Base-by-base conservation (phyloP, 2,329 filamentous ascomycete genomes). In the Pyrenophora tritici-repentis region DNA sequence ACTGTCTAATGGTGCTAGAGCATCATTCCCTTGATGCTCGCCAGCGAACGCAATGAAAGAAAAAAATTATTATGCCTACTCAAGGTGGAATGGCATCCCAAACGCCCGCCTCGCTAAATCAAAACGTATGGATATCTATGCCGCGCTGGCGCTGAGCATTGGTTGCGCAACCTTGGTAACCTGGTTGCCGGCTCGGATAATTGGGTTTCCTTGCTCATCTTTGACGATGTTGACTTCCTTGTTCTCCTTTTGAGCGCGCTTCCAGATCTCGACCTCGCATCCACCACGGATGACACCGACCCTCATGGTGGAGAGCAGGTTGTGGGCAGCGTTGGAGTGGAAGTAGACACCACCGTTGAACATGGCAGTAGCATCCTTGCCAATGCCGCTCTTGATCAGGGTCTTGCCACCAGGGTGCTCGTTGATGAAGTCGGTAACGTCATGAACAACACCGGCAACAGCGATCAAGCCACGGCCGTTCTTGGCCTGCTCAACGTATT, bases 171-270 rank as follows among this genome's bases (percentile, higher is more conserved):
- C 84, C 76, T 90, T 91, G 63, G 92, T 97, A 53, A 90, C 84
- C 78, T 97, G 92, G 66, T 85, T 81, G 46, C 91, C 91, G 60
- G 92, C 91, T 59, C 92, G 88, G 68, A 95, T 84, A 63, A 97
- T 91, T 59, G 89, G 86, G 74, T 90, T 83, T 42, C 91, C 92
- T 46, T 85, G 80, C 13, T 86, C 88, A 72, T 96, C 92, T 73
- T 90, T 91, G 73, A 90, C 84, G 61, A 88, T 86, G 51, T 86
- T 85, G 50, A 89, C 82, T 65, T 92, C 89, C 80, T 93, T 92
- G 80, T 73, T 74, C 58, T 74, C 72, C 52, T 63, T 62, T 55
- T 75, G 72, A 36, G 72, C 71, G 41, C 73, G 73, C 71, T 76
- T 76, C 74, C 74, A 76, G 61, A 76, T 76, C 64, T 76, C 74